These are phyloP conservation scores for Globisporangium megalacanthum DNA, from an alignment of 352 stramenopile genomes.

Conservation along the genomic window DNA sequence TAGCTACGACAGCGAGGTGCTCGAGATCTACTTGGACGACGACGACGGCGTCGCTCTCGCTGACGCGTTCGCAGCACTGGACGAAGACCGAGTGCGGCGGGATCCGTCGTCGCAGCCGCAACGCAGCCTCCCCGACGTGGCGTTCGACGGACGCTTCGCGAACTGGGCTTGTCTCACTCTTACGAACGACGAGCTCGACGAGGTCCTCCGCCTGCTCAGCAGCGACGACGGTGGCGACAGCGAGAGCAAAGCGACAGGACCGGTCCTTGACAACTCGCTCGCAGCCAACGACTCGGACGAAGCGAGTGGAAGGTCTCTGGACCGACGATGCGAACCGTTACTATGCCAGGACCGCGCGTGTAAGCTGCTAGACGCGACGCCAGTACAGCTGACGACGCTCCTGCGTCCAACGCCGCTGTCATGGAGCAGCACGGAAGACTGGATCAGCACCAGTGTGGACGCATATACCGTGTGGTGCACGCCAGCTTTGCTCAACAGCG, in stretches of 20 bases:
- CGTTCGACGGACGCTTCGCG: not conserved
- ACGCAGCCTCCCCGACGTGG: not conserved
- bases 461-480: not conserved
- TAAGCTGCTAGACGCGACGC: not conserved
- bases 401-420: not conserved
- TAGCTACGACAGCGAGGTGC: constrained; percentile 20
- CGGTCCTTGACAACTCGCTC: constrained; percentile 8
- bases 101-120: not conserved
- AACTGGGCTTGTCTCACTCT: not conserved
- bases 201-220: constrained; percentile 3
- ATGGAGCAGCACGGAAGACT: not conserved
- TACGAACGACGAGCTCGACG: constrained; percentile 5
- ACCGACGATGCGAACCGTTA: not conserved
- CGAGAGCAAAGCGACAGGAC: not conserved
- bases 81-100: no score
- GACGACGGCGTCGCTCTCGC: constrained; percentile 8
- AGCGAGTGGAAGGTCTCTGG: not conserved
- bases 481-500: not conserved
- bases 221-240: not conserved
- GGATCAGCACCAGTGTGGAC: not conserved
- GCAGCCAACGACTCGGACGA: constrained; percentile 2
- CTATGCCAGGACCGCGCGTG: not conserved
- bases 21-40: constrained; percentile 29
- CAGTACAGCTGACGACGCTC: not conserved
- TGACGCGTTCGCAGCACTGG: no score